Evolutionary conservation across 139 green algal species (phyloP).

Genomic region (Coelastrella sp.): DNA sequence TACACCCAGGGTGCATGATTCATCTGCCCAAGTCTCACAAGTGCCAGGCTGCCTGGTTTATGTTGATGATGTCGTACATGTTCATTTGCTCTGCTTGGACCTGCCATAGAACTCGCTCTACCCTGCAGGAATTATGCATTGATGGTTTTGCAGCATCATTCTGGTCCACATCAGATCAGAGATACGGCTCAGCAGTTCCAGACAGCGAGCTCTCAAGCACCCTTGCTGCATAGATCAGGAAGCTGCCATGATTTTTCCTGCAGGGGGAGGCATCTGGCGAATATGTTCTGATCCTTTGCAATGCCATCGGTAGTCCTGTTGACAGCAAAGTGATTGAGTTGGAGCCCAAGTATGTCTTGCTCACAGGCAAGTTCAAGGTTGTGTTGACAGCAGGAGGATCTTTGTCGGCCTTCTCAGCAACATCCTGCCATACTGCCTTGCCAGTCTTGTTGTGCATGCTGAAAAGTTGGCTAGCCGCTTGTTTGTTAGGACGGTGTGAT

Average conservation of each 20-base stretch:
- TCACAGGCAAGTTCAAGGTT: constrained; percentile 14
- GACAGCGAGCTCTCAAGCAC: too few species aligned
- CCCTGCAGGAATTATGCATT: too few species aligned
- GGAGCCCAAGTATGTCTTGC: constrained; percentile 47
- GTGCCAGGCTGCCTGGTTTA: too few species aligned
- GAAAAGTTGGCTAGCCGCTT: not conserved
- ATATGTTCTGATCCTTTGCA: constrained; percentile 85
- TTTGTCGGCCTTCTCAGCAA: not conserved
- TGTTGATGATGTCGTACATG: too few species aligned
- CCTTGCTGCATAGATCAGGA: not conserved
- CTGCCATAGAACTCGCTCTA: too few species aligned
- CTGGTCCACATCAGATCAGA: not conserved
- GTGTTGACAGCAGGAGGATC: not conserved
- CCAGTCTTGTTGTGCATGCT: not conserved
- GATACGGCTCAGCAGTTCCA: too few species aligned
- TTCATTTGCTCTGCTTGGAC: too few species aligned
- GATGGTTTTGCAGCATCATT: not conserved
- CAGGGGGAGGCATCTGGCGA: constrained; percentile 74
- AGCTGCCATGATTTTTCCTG: not conserved
- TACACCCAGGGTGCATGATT: not conserved
- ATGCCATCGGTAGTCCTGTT: constrained; percentile 86
- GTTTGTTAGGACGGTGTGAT: not conserved
- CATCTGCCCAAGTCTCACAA: too few species aligned
- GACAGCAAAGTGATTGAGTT: constrained; percentile 79
- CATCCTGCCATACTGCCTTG: not conserved